Conservation (phyloP, 306 rosid genomes). For the Ormosia semicastrata region DNA sequence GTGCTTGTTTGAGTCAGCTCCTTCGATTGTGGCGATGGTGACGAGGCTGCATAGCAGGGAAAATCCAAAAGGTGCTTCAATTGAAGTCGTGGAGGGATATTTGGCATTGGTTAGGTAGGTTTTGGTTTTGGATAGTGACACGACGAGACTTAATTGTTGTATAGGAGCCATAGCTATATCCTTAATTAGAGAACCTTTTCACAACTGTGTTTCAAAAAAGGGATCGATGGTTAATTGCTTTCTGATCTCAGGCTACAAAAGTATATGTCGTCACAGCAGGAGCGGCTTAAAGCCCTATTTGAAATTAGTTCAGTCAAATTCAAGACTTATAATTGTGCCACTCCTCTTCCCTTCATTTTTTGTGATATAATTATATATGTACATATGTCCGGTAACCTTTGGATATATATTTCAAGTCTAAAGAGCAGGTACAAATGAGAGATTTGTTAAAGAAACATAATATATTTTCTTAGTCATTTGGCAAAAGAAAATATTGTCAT, state of each 20-base stretch:
- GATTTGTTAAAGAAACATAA: background rate
- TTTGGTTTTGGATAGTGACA: constrained; percentile 6
- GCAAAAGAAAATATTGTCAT: background rate
- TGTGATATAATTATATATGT: background rate
- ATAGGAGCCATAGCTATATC: background rate
- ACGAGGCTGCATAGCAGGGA: background rate
- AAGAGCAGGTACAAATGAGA: background rate
- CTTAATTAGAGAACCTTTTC: background rate
- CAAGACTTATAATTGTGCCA: no score
- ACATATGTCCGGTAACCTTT: background rate
- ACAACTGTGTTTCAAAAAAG: background rate
- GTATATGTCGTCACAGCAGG: background rate
- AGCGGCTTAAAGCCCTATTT: background rate
- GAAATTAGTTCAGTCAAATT: background rate
- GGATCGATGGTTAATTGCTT: background rate
- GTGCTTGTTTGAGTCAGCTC: background rate
- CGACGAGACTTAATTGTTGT: background rate
- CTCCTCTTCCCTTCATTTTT: background rate
- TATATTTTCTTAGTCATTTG: background rate
- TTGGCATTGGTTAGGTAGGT: constrained; percentile 18
- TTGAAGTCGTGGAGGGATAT: background rate
- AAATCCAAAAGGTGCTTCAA: background rate
- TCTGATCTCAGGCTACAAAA: background rate
- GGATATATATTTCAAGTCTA: background rate
- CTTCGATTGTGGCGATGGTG: background rate